A percentile compares a stretch with the other conserved stretches of the same genome.
These are phyloP conservation scores for Copromyces sp. DNA, from an alignment of 495 filamentous ascomycete genomes.

Conservation along the genomic window DNA sequence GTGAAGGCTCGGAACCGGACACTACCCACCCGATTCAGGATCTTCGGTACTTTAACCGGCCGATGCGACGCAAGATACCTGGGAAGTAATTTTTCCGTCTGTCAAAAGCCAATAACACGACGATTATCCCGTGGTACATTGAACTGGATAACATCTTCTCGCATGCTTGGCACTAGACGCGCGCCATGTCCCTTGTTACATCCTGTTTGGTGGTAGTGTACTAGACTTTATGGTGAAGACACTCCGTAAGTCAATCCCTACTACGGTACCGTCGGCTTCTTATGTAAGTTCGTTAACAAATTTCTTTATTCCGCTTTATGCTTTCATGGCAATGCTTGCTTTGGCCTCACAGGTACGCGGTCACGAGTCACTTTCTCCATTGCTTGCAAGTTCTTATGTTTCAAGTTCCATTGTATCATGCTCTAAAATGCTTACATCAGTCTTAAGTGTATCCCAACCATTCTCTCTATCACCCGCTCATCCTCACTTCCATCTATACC, in stretches of 20 bases:
- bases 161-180: not conserved
- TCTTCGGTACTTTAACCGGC: slow-evolving; percentile 7
- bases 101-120: not conserved
- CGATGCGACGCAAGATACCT: slow-evolving; percentile 7
- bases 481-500: not conserved
- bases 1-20: slow-evolving; percentile 8
- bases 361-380: not conserved
- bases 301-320: not conserved
- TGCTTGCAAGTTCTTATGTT: not conserved
- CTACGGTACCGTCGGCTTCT: not conserved
- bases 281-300: not conserved
- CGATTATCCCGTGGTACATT: not conserved
- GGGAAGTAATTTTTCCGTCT: slow-evolving; percentile 8
- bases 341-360: not conserved
- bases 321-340: not conserved
- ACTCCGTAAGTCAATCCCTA: not conserved
- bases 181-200: not conserved
- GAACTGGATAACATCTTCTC: not conserved
- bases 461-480: not conserved
- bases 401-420: not conserved
- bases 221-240: not conserved
- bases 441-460: not conserved
- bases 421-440: not conserved
- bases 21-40: not conserved
- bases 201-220: not conserved